A percentile compares a stretch with the other conserved stretches of the same genome.
These are phyloP conservation scores for Beauveria caledonica DNA, from an alignment of 2,329 filamentous ascomycete genomes.

Conservation along the genomic window DNA sequence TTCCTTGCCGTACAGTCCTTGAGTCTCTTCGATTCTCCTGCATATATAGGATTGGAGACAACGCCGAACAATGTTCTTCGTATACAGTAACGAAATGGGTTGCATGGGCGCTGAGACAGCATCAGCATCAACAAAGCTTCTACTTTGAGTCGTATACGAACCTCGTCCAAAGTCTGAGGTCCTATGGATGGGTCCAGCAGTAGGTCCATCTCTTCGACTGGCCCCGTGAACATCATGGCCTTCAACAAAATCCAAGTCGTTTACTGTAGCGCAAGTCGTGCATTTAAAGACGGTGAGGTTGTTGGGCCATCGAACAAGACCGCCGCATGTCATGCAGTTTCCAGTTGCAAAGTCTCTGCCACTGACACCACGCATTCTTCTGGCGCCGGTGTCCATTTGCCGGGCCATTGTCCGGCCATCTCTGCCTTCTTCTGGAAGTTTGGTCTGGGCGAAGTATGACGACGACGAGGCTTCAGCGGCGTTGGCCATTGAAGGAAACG, in stretches of 20 bases:
- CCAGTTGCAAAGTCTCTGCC: constrained; percentile 58
- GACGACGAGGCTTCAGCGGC: constrained; percentile 20
- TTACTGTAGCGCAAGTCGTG: constrained; percentile 76
- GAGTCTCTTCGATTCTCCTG: constrained; percentile 14
- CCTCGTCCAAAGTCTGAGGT: constrained; percentile 1
- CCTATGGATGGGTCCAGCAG: constrained; percentile 4
- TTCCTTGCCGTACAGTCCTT: neutral
- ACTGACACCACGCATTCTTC: constrained; percentile 14
- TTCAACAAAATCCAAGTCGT: constrained; percentile 50
- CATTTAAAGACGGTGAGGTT: constrained; percentile 70
- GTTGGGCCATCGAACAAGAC: constrained; percentile 69
- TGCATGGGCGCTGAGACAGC: constrained; percentile 13
- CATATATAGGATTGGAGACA: constrained; percentile 26
- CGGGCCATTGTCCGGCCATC: constrained; percentile 26
- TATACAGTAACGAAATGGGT: constrained; percentile 27
- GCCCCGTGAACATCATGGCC: constrained; percentile 16
- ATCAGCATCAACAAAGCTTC: neutral
- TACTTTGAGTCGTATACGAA: constrained; percentile 1
- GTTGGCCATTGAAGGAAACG: constrained; percentile 64
- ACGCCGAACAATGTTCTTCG: constrained; percentile 25
- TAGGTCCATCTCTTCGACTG: constrained; percentile 17
- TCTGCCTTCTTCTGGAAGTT: constrained; percentile 30
- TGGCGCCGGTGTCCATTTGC: constrained; percentile 23
- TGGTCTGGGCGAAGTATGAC: constrained; percentile 24
- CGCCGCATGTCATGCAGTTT: constrained; percentile 80